Evolutionary conservation across 73 alveolate species (phyloP).

Genomic region (Paramecium pentaurelia): DNA sequence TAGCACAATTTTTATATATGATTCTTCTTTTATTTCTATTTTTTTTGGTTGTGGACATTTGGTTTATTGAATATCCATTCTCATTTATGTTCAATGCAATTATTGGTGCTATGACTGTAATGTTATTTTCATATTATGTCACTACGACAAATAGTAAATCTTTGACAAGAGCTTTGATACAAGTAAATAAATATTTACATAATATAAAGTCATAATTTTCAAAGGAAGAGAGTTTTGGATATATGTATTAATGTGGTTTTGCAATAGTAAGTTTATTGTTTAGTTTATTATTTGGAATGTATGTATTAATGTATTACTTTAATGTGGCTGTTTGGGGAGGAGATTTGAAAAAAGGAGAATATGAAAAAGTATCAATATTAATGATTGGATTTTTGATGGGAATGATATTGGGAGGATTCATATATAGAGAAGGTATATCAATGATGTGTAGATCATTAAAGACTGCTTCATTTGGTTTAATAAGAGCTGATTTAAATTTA

Average conservation of each 20-base stretch:
- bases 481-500: slow-evolving; percentile 12
- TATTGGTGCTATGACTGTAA: neutral
- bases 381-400: slow-evolving; percentile 29
- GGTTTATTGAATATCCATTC: slow-evolving; percentile 21
- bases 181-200: neutral
- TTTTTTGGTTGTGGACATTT: neutral
- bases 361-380: neutral
- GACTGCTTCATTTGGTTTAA: slow-evolving; percentile 6
- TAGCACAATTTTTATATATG: neutral
- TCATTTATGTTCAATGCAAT: neutral
- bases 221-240: slow-evolving; percentile 1
- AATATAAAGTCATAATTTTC: neutral
- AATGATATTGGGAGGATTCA: neutral
- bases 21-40: neutral
- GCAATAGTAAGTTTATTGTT: neutral
- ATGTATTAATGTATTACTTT: neutral
- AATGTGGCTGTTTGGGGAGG: slow-evolving; percentile 35
- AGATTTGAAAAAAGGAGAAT: neutral
- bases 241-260: slow-evolving; percentile 2
- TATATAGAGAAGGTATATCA: slow-evolving; percentile 26
- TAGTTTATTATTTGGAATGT: neutral
- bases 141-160: slow-evolving; percentile 12
- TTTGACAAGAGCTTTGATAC: neutral
- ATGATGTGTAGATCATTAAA: slow-evolving; percentile 39
- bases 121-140: neutral